Percentiles rank a stretch among this genome's conserved stretches.
These are phyloP conservation scores for Diutina siamensis DNA, from an alignment of 1,139 yeast genomes.

Conservation along the genomic window DNA sequence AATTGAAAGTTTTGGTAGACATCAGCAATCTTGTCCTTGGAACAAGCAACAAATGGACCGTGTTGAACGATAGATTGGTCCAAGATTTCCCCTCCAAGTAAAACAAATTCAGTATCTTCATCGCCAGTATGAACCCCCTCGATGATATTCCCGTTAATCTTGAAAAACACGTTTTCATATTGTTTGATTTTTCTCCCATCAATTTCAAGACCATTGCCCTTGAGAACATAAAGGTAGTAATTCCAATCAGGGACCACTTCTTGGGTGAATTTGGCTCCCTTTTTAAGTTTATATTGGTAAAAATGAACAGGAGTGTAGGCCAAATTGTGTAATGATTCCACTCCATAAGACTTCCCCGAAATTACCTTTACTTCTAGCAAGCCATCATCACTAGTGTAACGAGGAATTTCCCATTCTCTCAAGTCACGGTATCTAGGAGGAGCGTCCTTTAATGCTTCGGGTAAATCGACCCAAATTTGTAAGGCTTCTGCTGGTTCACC, in stretches of 20 bases:
- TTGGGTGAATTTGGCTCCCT: slow-evolving; percentile 61
- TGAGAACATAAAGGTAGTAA: slow-evolving; percentile 58
- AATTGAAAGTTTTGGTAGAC: slow-evolving; percentile 64
- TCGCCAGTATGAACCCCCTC: slow-evolving; percentile 24
- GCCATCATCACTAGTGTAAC: slow-evolving; percentile 50
- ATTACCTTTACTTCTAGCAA: slow-evolving; percentile 62
- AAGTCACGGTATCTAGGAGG: slow-evolving; percentile 79
- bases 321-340: slow-evolving; percentile 59
- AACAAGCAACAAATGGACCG: slow-evolving; percentile 80
- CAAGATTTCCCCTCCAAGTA: slow-evolving; percentile 68
- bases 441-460: slow-evolving; percentile 52
- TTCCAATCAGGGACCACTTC: slow-evolving; percentile 52
- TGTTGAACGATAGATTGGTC: slow-evolving; percentile 76
- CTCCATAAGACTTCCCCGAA: slow-evolving; percentile 69
- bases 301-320: slow-evolving; percentile 80
- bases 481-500: slow-evolving; percentile 56
- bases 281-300: slow-evolving; percentile 54
- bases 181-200: slow-evolving; percentile 30
- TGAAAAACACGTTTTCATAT: slow-evolving; percentile 50
- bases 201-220: slow-evolving; percentile 45
- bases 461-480: slow-evolving; percentile 90
- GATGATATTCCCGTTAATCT: slow-evolving; percentile 50
- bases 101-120: slow-evolving; percentile 39
- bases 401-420: slow-evolving; percentile 59
- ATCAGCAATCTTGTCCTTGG: slow-evolving; percentile 47